phyloP scores from a whole-genome alignment of 805 yeast genomes.

The Zygosaccharomyces siamensis region DNA sequence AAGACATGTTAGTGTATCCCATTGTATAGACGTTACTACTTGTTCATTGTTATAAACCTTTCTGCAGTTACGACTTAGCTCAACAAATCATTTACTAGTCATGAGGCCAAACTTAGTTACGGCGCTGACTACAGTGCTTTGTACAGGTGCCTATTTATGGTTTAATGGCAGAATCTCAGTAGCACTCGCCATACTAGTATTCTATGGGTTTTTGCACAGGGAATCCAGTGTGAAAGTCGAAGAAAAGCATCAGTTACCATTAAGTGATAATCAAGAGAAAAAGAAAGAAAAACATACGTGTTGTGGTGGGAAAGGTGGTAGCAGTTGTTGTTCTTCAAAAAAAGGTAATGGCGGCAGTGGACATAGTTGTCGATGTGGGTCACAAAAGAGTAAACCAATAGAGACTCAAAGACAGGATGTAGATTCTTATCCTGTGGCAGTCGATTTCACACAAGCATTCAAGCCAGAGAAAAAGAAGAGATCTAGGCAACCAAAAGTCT shows the following conservation, averaged over 20 bases:
- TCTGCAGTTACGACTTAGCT: background rate
- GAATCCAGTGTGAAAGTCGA: slow-evolving; percentile 8
- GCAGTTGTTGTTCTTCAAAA: slow-evolving; percentile 20
- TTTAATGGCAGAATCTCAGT: slow-evolving; percentile 39
- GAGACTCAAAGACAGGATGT: background rate
- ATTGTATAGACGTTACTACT: background rate
- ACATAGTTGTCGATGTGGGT: slow-evolving; percentile 34
- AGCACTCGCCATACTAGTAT: slow-evolving; percentile 28
- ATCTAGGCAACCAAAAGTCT: slow-evolving; percentile 14
- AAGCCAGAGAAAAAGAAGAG: slow-evolving; percentile 17
- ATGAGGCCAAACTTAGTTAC: slow-evolving; percentile 7
- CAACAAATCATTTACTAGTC: background rate
- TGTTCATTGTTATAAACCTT: background rate
- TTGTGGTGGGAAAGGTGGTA: slow-evolving; percentile 25
- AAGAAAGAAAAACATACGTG: slow-evolving; percentile 19
- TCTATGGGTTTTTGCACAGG: slow-evolving; percentile 25
- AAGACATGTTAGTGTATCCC: background rate
- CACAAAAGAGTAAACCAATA: slow-evolving; percentile 21
- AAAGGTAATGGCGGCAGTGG: slow-evolving; percentile 14
- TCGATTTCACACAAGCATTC: slow-evolving; percentile 41
- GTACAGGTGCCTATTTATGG: slow-evolving; percentile 16
- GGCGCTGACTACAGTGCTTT: slow-evolving; percentile 3
- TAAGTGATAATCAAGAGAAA: slow-evolving; percentile 4
- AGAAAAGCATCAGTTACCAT: slow-evolving; percentile 4
- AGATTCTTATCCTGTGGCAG: slow-evolving; percentile 24